Percentiles rank a stretch among this genome's conserved stretches.
Conservation (phyloP, 768 basidiomycete species). For the Cyathus striatus region DNA sequence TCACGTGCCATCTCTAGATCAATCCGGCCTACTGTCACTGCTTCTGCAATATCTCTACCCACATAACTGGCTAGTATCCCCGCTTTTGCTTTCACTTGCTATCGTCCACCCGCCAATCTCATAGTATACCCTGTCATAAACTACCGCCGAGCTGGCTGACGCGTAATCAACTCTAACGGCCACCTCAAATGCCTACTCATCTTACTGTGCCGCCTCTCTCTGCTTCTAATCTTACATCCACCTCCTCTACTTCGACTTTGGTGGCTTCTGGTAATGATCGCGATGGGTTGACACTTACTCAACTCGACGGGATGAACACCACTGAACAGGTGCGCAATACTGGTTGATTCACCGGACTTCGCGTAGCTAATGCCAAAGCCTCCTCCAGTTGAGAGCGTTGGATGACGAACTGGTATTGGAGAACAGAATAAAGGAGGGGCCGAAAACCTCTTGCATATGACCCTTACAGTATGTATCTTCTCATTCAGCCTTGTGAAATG, state of each 20-base stretch:
- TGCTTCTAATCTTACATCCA: not conserved
- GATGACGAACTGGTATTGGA: conserved; percentile 68
- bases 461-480: conserved; percentile 38
- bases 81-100: no score
- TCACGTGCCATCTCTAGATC: no score
- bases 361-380: not conserved
- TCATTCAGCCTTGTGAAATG: not conserved
- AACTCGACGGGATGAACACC: conserved; percentile 41
- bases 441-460: conserved; percentile 78
- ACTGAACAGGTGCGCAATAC: conserved; percentile 42
- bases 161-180: no score
- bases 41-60: no score
- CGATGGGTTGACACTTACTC: conserved; percentile 19
- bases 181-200: not conserved
- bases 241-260: not conserved
- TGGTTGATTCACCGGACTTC: not conserved
- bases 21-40: no score
- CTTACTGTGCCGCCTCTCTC: not conserved
- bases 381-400: conserved; percentile 59
- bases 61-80: no score
- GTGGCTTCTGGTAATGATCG: not conserved
- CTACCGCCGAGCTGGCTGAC: no score
- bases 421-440: conserved; percentile 88
- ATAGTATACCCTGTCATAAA: no score
- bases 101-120: no score